phyloP scores from a whole-genome alignment of 2,329 filamentous ascomycete genomes.

The Celoporthe dispersa region DNA sequence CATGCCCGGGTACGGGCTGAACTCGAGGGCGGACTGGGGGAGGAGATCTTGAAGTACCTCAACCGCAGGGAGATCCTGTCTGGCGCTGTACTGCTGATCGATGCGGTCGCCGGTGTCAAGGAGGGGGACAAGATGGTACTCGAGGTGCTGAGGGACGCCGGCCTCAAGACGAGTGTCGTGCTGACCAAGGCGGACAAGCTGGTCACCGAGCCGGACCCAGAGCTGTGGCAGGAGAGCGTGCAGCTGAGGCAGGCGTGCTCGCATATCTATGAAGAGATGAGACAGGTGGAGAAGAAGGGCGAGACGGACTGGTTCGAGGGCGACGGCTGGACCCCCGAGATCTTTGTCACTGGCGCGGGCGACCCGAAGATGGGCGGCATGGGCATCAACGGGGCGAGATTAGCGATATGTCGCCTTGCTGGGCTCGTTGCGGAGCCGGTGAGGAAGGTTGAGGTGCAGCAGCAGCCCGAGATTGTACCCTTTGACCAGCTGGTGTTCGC shows the following conservation, averaged over 20 bases:
- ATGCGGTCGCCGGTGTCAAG: constrained; percentile 57
- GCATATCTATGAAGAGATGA: constrained; percentile 39
- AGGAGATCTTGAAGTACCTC: constrained; percentile 56
- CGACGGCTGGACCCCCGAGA: constrained; percentile 39
- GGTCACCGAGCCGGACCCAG: constrained; percentile 26
- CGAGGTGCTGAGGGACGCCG: constrained; percentile 49
- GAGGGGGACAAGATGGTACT: constrained; percentile 53
- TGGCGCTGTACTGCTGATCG: constrained; percentile 58
- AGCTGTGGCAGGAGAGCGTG: constrained; percentile 16
- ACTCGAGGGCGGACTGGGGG: constrained; percentile 54
- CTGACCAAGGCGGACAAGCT: constrained; percentile 63
- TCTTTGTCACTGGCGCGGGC: constrained; percentile 42
- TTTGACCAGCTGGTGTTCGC: constrained; percentile 40
- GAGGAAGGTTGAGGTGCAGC: constrained; percentile 19
- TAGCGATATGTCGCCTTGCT: constrained; percentile 41
- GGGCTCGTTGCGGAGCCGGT: constrained; percentile 36
- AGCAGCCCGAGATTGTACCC: constrained; percentile 36
- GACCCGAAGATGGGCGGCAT: constrained; percentile 37
- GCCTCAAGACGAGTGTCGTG: constrained; percentile 53
- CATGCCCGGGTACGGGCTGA: constrained; percentile 44
- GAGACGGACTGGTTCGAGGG: constrained; percentile 34
- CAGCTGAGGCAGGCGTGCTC: constrained; percentile 32
- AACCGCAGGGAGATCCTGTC: constrained; percentile 49
- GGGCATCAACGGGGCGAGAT: constrained; percentile 40
- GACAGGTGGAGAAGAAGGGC: constrained; percentile 33